A percentile compares a stretch with the other conserved stretches of the same genome.
Evolutionary conservation across 2,329 filamentous ascomycete genomes (phyloP).

Genomic region (Aspergillus hortae): DNA sequence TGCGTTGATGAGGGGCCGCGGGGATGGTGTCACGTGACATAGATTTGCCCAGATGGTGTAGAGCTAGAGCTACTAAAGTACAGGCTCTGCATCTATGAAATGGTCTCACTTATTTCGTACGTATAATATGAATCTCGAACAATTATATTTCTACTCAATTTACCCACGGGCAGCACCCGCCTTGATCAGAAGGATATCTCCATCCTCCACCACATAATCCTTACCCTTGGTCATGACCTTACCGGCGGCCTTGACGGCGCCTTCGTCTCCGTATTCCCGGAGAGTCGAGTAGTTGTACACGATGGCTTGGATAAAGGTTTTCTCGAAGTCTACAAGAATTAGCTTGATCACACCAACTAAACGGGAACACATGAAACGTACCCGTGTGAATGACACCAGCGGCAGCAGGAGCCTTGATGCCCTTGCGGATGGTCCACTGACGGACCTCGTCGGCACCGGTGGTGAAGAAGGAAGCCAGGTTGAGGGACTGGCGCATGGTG

Average conservation of each 20-base stretch:
- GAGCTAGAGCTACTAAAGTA: too few relatives aligned
- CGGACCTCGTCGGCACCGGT: conserved; percentile 92
- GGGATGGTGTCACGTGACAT: not conserved
- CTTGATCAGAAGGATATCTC: conserved; percentile 78
- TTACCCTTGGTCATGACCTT: conserved; percentile 99
- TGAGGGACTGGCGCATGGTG: conserved; percentile 88
- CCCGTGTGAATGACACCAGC: conserved; percentile 92
- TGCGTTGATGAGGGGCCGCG: not conserved
- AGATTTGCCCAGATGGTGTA: not conserved
- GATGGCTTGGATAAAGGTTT: conserved; percentile 96
- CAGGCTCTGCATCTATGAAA: too few relatives aligned
- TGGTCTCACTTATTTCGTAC: too few relatives aligned
- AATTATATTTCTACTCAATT: conserved; percentile 5
- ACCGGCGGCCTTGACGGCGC: conserved; percentile 83
- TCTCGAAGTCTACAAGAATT: conserved; percentile 72
- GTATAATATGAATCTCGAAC: too few relatives aligned
- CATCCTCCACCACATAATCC: conserved; percentile 67
- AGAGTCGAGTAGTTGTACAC: conserved; percentile 85
- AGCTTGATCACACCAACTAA: not conserved
- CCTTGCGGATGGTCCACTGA: conserved; percentile 96
- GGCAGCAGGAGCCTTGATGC: conserved; percentile 94
- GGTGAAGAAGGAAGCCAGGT: conserved; percentile 95
- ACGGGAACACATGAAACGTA: conserved; percentile 15
- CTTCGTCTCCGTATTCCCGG: conserved; percentile 85
- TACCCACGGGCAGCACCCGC: conserved; percentile 48